A percentile compares a stretch with the other conserved stretches of the same genome.
phyloP scores from a whole-genome alignment of 805 yeast genomes.

The Teunomyces atbi region DNA sequence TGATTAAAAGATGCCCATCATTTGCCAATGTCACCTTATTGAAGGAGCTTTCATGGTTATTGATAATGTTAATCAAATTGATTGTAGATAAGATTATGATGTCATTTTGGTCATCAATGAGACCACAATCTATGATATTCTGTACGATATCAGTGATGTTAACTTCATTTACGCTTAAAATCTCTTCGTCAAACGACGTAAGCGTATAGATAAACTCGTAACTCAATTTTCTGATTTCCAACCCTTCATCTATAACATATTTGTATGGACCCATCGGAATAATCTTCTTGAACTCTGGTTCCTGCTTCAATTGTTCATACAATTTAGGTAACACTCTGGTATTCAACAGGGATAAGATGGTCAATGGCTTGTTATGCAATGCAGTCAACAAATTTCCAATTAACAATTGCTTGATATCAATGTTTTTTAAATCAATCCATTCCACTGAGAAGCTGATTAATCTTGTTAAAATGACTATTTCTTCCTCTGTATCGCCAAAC shows the following conservation, averaged over 20 bases:
- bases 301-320: conserved; percentile 53
- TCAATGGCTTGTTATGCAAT: conserved; percentile 51
- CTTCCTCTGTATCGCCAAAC: conserved; percentile 9
- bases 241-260: conserved; percentile 75
- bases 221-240: conserved; percentile 67
- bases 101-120: conserved; percentile 62
- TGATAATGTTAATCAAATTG: conserved; percentile 34
- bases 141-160: conserved; percentile 35
- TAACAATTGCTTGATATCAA: conserved; percentile 60
- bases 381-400: conserved; percentile 59
- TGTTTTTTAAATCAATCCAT: conserved; percentile 31
- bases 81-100: conserved; percentile 52
- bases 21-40: conserved; percentile 11
- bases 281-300: conserved; percentile 55
- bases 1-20: conserved; percentile 18
- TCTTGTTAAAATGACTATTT: conserved; percentile 12
- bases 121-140: conserved; percentile 46
- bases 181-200: conserved; percentile 17
- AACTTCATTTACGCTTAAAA: conserved; percentile 18
- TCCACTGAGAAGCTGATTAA: conserved; percentile 16
- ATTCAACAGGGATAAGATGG: conserved; percentile 46
- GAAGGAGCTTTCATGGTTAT: conserved; percentile 31
- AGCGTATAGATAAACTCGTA: conserved; percentile 68
- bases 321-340: conserved; percentile 47
- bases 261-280: conserved; percentile 88